Evolutionary conservation across 2,329 filamentous ascomycete species (phyloP).

Genomic region (Clonostachys rhizophaga): DNA sequence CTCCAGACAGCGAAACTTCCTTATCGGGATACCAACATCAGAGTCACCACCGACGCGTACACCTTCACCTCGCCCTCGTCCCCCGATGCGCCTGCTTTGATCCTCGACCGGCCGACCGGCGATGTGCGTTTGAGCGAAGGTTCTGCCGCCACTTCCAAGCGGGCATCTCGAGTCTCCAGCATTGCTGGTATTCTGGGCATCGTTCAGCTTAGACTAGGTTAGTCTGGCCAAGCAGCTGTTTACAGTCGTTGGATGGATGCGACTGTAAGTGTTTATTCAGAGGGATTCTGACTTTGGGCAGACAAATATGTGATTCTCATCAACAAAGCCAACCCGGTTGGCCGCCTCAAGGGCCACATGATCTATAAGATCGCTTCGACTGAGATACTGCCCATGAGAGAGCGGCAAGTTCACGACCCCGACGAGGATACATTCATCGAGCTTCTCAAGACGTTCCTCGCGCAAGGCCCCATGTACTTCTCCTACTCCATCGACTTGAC

Average conservation of each 20-base stretch:
- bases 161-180: conserved; percentile 72
- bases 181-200: conserved; percentile 93
- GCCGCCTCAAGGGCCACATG: conserved; percentile 90
- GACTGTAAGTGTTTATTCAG: neutral
- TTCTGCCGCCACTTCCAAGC: conserved; percentile 68
- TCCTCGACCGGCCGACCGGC: conserved; percentile 88
- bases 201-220: conserved; percentile 89
- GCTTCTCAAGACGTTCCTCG: conserved; percentile 77
- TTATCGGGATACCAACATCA: conserved; percentile 95
- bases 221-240: conserved; percentile 12
- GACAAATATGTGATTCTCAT: conserved; percentile 97
- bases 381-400: conserved; percentile 90
- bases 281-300: conserved; percentile 13
- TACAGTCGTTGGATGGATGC: neutral
- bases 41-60: conserved; percentile 87
- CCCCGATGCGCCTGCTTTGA: conserved; percentile 78
- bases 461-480: conserved; percentile 90
- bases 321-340: conserved; percentile 88
- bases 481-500: conserved; percentile 97
- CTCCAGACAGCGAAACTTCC: conserved; percentile 45
- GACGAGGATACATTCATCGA: conserved; percentile 91
- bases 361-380: conserved; percentile 89
- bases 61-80: conserved; percentile 95
- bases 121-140: conserved; percentile 84
- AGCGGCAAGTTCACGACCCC: conserved; percentile 83